Evolutionary conservation across 2,329 filamentous ascomycete genomes (phyloP), one percentile per base, ranked within the genome.

Genomic region (Cryphonectria japonica): DNA sequence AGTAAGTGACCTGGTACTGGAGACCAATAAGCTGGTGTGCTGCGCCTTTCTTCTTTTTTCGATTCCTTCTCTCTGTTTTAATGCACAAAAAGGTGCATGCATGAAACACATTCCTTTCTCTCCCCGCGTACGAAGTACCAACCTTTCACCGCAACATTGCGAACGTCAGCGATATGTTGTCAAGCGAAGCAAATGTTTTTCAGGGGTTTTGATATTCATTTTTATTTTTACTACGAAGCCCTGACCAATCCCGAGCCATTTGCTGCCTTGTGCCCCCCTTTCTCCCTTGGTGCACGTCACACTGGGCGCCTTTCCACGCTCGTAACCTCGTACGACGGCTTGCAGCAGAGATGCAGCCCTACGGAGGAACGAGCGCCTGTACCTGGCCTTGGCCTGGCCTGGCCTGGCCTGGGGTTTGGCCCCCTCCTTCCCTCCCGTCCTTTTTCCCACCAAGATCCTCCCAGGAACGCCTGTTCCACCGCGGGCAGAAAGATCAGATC

Each of bases 271-370:
- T 54, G 29, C 22, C 50, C 22, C 34, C 64, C 26, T 7, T 46
- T 46, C 43, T 46, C 6, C 46, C 9, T n/a, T n/a, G 46, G 5
- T 43, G 50, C 52, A 67, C 37, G 65, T 67, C 34, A 37, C 54
- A 41, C 50, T 59, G 13, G 9, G 65, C 50, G 52, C 32, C 34
- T 8, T 41, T 67, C 52, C 39, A 11, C 65, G 34, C 65, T 57
- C 32, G 52, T 37, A 29, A 22, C 26, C n/a, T 57, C 65, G 50
- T 41, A 41, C 65, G 37, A 59, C 34, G 37, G 22, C 32, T 6
- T 61, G 50, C 50, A 59, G 34, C 65, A 67, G 22, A 54, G 34
- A 54, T 67, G 65, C 65, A 67, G 65, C 65, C 65, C 65, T 67
- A 67, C 34, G 65, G 34, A n/a, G 46, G 46, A 50, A 50, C 46